Evolutionary conservation across 306 rosid species (phyloP).

Genomic region (Abrus precatorius): DNA sequence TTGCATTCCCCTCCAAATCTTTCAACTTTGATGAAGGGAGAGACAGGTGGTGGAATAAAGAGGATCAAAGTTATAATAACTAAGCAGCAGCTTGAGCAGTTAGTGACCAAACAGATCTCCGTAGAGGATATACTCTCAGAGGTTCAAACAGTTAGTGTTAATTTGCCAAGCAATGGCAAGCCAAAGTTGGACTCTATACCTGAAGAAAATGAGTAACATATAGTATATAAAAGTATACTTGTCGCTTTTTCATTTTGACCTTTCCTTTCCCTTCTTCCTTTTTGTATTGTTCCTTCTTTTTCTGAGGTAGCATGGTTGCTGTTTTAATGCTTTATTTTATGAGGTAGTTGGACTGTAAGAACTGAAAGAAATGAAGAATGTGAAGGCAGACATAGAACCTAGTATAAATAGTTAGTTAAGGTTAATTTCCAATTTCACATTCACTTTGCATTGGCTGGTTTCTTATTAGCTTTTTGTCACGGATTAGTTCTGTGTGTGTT

Average conservation of each 20-base stretch:
- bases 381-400: constrained; percentile 29
- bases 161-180: constrained; percentile 49
- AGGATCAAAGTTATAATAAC: constrained; percentile 75
- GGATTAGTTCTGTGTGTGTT: constrained; percentile 19
- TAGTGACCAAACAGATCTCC: constrained; percentile 65
- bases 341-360: background rate
- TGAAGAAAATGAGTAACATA: constrained; percentile 60
- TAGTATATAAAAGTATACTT: background rate
- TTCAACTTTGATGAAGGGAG: constrained; percentile 21
- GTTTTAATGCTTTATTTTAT: constrained; percentile 17
- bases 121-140: constrained; percentile 57
- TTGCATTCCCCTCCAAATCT: constrained; percentile 19
- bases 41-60: constrained; percentile 40
- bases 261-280: constrained; percentile 47
- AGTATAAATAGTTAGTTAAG: constrained; percentile 6
- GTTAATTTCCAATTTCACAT: constrained; percentile 26
- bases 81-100: constrained; percentile 68
- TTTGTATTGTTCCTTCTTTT: constrained; percentile 20
- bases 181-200: constrained; percentile 71
- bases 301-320: background rate
- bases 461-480: background rate
- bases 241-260: background rate
- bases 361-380: constrained; percentile 17
- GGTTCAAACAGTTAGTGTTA: constrained; percentile 32
- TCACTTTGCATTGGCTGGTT: constrained; percentile 6